These are phyloP conservation scores for Xerocomellus chrysenteron DNA, from an alignment of 768 basidiomycete species.

Conservation along the genomic window DNA sequence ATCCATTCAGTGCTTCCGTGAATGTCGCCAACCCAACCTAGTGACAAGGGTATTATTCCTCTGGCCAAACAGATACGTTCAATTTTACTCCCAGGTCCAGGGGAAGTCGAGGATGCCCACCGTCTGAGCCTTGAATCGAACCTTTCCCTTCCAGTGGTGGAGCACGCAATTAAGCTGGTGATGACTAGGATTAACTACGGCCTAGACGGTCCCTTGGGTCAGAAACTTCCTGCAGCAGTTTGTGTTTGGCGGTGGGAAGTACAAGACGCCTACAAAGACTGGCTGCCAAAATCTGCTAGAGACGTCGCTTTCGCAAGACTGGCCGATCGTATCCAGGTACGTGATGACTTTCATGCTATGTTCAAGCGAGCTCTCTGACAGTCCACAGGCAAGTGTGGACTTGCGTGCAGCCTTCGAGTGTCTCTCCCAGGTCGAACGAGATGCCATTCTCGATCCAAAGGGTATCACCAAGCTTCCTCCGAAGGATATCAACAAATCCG, in stretches of 20 bases:
- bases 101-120: conserved; percentile 48
- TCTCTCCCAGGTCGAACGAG: conserved; percentile 56
- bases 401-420: conserved; percentile 54
- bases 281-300: conserved; percentile 64
- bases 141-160: conserved; percentile 50
- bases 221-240: conserved; percentile 59
- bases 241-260: conserved; percentile 90
- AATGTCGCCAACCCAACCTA: conserved; percentile 31
- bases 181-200: conserved; percentile 82
- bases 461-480: conserved; percentile 33
- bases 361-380: conserved; percentile 1
- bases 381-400: conserved; percentile 54
- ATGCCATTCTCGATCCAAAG: conserved; percentile 55
- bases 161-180: conserved; percentile 60
- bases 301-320: conserved; percentile 62
- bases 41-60: conserved; percentile 66
- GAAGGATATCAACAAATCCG: conserved; percentile 35
- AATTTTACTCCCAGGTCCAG: conserved; percentile 61
- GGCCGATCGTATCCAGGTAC: conserved; percentile 65
- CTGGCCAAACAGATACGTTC: conserved; percentile 71
- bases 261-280: conserved; percentile 51
- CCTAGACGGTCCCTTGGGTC: conserved; percentile 49
- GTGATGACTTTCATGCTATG: conserved; percentile 15
- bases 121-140: conserved; percentile 36
- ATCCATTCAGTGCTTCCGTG: background rate